Conservation (phyloP, 768 basidiomycete genomes). For the Sporobolomyces phaffii region DNA sequence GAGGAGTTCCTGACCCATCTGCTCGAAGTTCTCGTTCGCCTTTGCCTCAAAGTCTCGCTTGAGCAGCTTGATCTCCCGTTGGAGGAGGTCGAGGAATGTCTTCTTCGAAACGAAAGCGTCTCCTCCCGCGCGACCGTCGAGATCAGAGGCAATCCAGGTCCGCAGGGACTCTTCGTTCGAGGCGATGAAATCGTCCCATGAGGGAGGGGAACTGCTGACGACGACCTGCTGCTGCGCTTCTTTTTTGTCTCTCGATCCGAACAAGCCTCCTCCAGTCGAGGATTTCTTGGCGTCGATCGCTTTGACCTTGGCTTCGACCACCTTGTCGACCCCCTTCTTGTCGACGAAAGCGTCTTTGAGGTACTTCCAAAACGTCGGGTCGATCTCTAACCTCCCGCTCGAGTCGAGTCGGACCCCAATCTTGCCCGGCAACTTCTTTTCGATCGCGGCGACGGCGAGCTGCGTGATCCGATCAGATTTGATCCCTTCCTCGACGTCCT, state of each 20-base stretch:
- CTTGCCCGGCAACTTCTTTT: slow-evolving; percentile 46
- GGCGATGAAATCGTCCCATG: slow-evolving; percentile 44
- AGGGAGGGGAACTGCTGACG: slow-evolving; percentile 11
- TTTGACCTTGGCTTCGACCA: slow-evolving; percentile 8
- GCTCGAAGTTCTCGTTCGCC: slow-evolving; percentile 39
- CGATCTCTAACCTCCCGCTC: slow-evolving; percentile 44
- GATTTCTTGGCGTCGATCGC: slow-evolving; percentile 8
- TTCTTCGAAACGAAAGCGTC: slow-evolving; percentile 45
- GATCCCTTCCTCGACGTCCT: slow-evolving; percentile 41
- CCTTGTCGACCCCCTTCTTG: slow-evolving; percentile 35
- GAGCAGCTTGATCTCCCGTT: slow-evolving; percentile 45
- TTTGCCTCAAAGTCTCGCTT: slow-evolving; percentile 39
- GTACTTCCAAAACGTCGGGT: slow-evolving; percentile 49
- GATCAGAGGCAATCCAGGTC: slow-evolving; percentile 44
- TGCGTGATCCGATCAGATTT: slow-evolving; percentile 43
- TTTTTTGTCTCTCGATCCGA: slow-evolving; percentile 18
- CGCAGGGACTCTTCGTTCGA: slow-evolving; percentile 45
- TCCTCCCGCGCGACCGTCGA: slow-evolving; percentile 38
- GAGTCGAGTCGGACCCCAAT: slow-evolving; percentile 46
- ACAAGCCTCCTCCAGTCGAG: slow-evolving; percentile 6
- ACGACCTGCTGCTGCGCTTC: neutral
- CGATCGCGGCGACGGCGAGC: slow-evolving; percentile 44
- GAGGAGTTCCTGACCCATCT: slow-evolving; percentile 40
- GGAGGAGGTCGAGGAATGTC: slow-evolving; percentile 46
- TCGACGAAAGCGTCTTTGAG: slow-evolving; percentile 47